A percentile compares a stretch with the other conserved stretches of the same genome.
Conservation (phyloP, 2,329 filamentous ascomycete genomes). For the Coccinonectria pachysandricola region DNA sequence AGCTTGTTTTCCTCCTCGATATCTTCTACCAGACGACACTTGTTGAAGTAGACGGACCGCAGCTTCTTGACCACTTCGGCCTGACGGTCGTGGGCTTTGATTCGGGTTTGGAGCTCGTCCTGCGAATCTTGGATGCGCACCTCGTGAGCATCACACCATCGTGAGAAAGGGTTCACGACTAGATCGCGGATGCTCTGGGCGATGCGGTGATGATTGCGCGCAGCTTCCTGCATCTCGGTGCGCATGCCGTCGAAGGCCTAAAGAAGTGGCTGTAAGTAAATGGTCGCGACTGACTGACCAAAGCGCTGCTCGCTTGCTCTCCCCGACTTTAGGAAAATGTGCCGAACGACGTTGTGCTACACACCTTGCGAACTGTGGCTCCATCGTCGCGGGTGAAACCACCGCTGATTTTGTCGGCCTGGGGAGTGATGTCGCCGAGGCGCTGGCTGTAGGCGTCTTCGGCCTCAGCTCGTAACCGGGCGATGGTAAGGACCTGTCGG, state of each 20-base stretch:
- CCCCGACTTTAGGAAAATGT: too few species aligned
- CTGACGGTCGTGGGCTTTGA: constrained; percentile 90
- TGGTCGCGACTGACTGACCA: too few species aligned
- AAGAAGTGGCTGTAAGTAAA: constrained; percentile 9
- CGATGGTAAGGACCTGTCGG: constrained; percentile 83
- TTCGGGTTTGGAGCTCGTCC: constrained; percentile 80
- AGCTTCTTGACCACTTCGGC: constrained; percentile 85
- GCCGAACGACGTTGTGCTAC: constrained; percentile 3
- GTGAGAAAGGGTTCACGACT: constrained; percentile 84
- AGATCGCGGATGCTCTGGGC: constrained; percentile 93
- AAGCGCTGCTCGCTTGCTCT: too few species aligned
- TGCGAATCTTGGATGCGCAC: constrained; percentile 85
- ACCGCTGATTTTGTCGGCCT: constrained; percentile 69
- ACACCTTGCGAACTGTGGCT: constrained; percentile 87
- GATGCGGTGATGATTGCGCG: constrained; percentile 88
- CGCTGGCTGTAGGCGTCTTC: constrained; percentile 81
- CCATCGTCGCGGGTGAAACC: constrained; percentile 90
- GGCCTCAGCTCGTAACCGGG: constrained; percentile 88
- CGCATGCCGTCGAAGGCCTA: constrained; percentile 92
- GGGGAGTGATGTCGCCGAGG: constrained; percentile 69
- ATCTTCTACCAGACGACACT: constrained; percentile 91
- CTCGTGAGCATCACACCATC: constrained; percentile 95
- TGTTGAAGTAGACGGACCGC: constrained; percentile 96
- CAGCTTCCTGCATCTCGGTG: constrained; percentile 81
- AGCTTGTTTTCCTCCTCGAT: constrained; percentile 98